Base-by-base conservation (phyloP, 2,329 filamentous ascomycete genomes). In the Endothia cerciana region DNA sequence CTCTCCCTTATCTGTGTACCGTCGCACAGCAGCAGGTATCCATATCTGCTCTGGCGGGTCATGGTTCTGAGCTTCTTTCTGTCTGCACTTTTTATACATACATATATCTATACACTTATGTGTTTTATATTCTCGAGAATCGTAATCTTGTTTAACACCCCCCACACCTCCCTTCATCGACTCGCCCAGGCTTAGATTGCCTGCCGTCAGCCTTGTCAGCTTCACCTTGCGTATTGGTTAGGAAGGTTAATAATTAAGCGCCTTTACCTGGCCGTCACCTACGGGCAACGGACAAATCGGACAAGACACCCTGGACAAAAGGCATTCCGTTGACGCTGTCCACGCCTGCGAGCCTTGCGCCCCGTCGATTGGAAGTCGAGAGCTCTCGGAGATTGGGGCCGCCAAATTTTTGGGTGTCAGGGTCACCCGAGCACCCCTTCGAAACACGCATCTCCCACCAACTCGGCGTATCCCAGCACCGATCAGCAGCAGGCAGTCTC, bases 371-470 rank as follows among this genome's bases (percentile, higher is more conserved):
- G 22, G 22, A 30, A 5, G 22, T 28, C 49, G 38, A 43, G 57
- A 60, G 11, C 22, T 30, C 49, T 60, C 40, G 57, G 40, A 51
- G 38, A 57, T 61, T 63, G 59, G 53, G 51, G 61, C 55, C 65
- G 60, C 38, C 60, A 47, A 53, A 38, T 58, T 13, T 45, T 53
- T 25, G 43, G 60, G 41, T 45, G 62, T 58, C 66, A 66, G 66
- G 64, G 66, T 64, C 64, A 65, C 62, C 66, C 60, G 66, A 60
- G 66, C 60, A 63, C 43, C 45, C 49, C 60, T n/a, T 66, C 66
- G 66, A 65, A 66, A 68, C 66, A 63, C 47, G 41, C 40, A 36
- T 57, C 66, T 68, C 56, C 61, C 55, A 51, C 58, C 33, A 51
- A 36, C 57, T 33, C 40, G n/a, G 28, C 51, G 30, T n/a, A 55